Base-by-base conservation (phyloP, 2,329 filamentous ascomycete genomes). In the Cercospora sesami region DNA sequence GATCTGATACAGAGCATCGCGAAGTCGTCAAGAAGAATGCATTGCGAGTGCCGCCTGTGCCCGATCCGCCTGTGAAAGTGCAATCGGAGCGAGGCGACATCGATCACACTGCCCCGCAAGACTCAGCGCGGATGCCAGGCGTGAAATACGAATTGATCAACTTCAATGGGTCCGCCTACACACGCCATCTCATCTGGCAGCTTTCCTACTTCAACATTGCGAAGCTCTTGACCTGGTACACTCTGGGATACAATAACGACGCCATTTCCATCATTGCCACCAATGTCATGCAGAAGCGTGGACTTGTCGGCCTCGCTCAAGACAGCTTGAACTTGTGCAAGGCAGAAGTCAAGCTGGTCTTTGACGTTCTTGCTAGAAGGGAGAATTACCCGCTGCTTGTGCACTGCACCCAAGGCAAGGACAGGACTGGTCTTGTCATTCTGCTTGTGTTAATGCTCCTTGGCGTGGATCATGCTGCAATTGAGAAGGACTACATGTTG, bases 341-440 rank as follows among this genome's bases (percentile, higher is more conserved):
- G 0, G 77, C 80, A 0, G 90, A 92, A 75, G 85, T 93, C 18
- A 83, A 83, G 60, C 60, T 83, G 74, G 80, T 85, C 30, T 85
- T 89, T 42, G 79, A 81, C 7, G 78, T 86, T 6, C 78, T 87
- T 26, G 79, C 83, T 9, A 77, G 83, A 1, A 77, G 81, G 2
- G 73, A 78, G 0, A 83, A 83, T 16, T 87, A 89, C 70, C 92
- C 93, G 0, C 79, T 89, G 0, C 77, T 96, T 7, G 81, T 95
- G 2, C 92, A 96, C 79, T 97, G 93, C 79, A 95, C 93, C 0
- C 92, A 96, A 75, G 93, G 93, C 67, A 97, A 96, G 77, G 93
- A 96, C 76, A 86, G 93, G 2, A 93, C 88, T 1, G 93, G 93
- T 0, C 81, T 96, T 12, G 83, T 91, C 10, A 83, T 92, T 5